A percentile compares a stretch with the other conserved stretches of the same genome.
Evolutionary conservation across 2,329 filamentous ascomycete species (phyloP).

Genomic region (Fusarium marasasianum): DNA sequence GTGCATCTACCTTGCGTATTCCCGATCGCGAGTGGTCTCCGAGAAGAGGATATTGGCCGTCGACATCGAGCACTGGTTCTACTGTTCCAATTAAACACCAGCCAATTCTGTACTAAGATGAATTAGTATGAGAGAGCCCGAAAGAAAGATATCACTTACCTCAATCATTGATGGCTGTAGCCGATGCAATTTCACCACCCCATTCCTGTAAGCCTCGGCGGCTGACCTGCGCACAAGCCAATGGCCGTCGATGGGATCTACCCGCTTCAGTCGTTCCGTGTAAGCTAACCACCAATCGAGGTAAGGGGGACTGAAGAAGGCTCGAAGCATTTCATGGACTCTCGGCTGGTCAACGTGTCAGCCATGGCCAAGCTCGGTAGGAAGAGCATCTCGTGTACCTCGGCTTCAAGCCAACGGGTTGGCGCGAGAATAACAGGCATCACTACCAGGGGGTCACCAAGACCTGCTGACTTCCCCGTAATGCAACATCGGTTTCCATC

Average conservation of each 20-base stretch:
- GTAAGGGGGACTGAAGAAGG: background rate
- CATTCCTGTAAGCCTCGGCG: background rate
- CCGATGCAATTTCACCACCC: background rate
- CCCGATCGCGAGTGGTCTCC: background rate
- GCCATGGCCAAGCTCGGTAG: background rate
- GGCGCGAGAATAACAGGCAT: background rate
- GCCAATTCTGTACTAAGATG: background rate
- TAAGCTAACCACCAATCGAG: no score
- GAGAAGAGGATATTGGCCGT: background rate
- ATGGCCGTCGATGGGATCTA: background rate
- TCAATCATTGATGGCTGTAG: background rate
- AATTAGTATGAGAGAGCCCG: background rate
- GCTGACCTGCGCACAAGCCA: background rate
- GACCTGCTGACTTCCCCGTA: background rate
- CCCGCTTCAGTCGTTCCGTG: no score
- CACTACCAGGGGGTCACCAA: background rate
- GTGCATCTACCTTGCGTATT: background rate
- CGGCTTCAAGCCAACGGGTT: background rate
- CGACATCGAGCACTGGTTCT: background rate
- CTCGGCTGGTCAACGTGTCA: background rate
- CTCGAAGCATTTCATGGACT: background rate
- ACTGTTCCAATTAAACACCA: background rate
- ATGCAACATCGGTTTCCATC: background rate
- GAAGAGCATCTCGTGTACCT: background rate
- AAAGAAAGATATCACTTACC: background rate